phyloP scores from a whole-genome alignment of 345 rosid species.

The Populus tremula region DNA sequence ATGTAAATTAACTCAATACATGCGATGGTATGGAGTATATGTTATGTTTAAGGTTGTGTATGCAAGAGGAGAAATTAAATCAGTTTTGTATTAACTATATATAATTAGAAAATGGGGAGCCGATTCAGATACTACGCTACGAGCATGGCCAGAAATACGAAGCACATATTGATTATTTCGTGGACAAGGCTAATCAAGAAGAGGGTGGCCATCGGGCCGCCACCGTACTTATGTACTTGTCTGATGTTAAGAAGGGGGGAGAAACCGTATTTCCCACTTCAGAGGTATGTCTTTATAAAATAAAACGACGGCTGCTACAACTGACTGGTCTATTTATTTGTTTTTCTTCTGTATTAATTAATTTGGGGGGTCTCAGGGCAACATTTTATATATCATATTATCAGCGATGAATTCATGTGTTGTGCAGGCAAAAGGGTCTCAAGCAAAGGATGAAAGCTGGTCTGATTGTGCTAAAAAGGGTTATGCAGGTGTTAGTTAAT shows the following conservation, averaged over 20 bases:
- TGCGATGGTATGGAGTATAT: no score
- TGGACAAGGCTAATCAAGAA: conserved; percentile 49
- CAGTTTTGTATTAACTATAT: no score
- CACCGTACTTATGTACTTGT: conserved; percentile 86
- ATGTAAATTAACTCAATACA: no score
- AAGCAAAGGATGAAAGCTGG: conserved; percentile 59
- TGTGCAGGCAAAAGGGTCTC: conserved; percentile 28
- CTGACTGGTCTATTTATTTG: no score
- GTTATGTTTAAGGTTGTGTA: no score
- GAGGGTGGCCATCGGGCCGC: conserved; percentile 79
- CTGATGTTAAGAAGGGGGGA: conserved; percentile 65
- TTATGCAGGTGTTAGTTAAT: conserved; percentile 52
- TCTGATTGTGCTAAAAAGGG: conserved; percentile 75
- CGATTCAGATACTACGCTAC: conserved; percentile 67
- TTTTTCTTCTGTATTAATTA: no score
- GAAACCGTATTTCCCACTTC: conserved; percentile 79
- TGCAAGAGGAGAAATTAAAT: no score
- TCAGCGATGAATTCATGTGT: background rate
- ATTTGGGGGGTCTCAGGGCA: no score
- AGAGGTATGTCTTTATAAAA: conserved; percentile 33
- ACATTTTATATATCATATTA: no score
- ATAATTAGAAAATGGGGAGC: conserved; percentile 68
- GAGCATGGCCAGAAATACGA: conserved; percentile 83
- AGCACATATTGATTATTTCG: conserved; percentile 76
- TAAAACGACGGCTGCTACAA: no score